Base-by-base conservation (phyloP, 768 basidiomycete genomes). In the Gyrodon lividus region DNA sequence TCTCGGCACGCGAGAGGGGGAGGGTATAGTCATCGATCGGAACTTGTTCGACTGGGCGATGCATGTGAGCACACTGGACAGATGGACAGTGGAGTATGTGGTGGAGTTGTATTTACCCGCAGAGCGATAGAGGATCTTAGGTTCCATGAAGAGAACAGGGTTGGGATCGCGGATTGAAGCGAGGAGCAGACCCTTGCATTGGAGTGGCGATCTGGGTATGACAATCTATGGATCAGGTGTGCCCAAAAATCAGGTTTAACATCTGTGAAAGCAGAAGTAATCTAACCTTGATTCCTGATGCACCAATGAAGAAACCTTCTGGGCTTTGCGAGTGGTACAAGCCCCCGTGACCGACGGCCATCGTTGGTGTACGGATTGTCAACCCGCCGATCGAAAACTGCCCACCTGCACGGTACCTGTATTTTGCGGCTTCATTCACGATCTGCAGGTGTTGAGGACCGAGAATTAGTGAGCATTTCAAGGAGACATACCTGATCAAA, bases 251-350 rank as follows among this genome's bases (percentile, higher is more conserved):
- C 33, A 48, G 30, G 8, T 35, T 41, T 38, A 23, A 19, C 5
- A 30, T 37, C 14, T 6, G 8, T 33, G 17, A 7, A 20, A 54
- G 30, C 8, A 6, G 22, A 20, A 20, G 9, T 33, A 16, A 26
- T 31, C 53, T 13, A 51, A 89, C 92, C 77, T 97, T 97, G 37
- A 98, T 64, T 1, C 94, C 94, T 0, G 91, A 74, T 7, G 91
- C 93, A 30, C 88, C 93, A 75, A 96, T 80, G 68, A 98, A 98
- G 72, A 86, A 98, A 1, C 89, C 92, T 69, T 98, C 95, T 4
- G 94, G 94, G 50, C 90, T 92, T 69, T 98, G 94, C 6, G 92
- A 95, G 63, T 98, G 94, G 64, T 97, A 98, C 51, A 95, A 69
- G 20, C 87, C 94, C 38, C 94, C 94, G 63, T 98, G 94, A 5